Percentiles rank a stretch among this genome's conserved stretches.
These are phyloP conservation scores for Flammula alnicola DNA, from an alignment of 1,284 basidiomycete genomes.

Conservation along the genomic window DNA sequence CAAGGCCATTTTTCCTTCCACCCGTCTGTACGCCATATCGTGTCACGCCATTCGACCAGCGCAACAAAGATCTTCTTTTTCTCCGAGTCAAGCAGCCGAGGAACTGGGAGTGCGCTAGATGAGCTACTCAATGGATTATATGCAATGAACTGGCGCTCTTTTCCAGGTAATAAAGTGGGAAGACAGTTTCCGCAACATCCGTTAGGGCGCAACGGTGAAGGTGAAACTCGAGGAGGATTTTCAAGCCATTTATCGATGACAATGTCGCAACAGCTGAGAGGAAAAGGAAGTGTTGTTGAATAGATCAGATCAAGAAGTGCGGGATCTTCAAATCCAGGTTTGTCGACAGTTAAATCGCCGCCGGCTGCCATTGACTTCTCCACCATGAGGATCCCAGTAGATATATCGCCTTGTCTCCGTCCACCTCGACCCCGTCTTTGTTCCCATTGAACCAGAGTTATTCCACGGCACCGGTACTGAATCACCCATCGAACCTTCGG, in stretches of 20 bases:
- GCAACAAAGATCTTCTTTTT: not conserved
- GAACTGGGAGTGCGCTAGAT: not conserved
- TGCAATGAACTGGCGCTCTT: too few relatives aligned
- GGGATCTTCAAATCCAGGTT: constrained; percentile 12
- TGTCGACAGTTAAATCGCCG: not conserved
- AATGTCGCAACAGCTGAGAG: not conserved
- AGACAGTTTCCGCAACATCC: too few relatives aligned
- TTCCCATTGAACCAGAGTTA: constrained; percentile 18
- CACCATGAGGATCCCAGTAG: constrained; percentile 19
- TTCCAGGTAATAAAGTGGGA: too few relatives aligned
- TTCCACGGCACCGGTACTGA: constrained; percentile 21
- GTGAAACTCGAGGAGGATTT: constrained; percentile 5
- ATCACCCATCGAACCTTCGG: constrained; percentile 20
- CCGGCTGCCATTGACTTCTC: constrained; percentile 21
- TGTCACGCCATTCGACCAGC: constrained; percentile 7
- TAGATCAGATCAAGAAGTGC: constrained; percentile 16
- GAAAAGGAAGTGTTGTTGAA: too few relatives aligned
- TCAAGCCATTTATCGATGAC: constrained; percentile 11
- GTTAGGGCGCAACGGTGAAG: not conserved
- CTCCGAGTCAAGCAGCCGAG: not conserved
- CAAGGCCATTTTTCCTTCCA: constrained; percentile 15
- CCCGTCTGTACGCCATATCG: constrained; percentile 3
- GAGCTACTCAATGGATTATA: too few relatives aligned
- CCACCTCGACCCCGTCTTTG: constrained; percentile 24
- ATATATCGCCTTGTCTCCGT: constrained; percentile 6